A percentile compares a stretch with the other conserved stretches of the same genome.
Conservation (phyloP, 1,139 yeast genomes). For the Scheffersomyces quercinus region DNA sequence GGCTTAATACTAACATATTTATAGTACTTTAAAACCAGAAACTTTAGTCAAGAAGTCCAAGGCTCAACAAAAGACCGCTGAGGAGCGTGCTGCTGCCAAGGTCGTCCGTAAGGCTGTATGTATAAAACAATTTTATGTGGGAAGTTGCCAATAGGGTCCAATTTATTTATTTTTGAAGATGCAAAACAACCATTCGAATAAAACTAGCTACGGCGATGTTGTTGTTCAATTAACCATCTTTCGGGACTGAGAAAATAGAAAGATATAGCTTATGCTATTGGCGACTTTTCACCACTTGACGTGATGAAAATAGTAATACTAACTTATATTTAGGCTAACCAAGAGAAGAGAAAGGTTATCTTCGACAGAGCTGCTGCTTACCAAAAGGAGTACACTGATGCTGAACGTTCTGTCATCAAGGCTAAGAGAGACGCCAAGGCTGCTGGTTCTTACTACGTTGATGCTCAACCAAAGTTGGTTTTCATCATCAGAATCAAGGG, state of each 20-base stretch:
- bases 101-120: constrained; percentile 89
- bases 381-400: constrained; percentile 94
- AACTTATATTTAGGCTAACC: constrained; percentile 57
- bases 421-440: constrained; percentile 98
- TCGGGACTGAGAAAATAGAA: constrained; percentile 82
- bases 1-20: constrained; percentile 33
- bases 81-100: constrained; percentile 85
- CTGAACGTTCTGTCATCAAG: constrained; percentile 87
- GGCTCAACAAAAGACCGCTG: constrained; percentile 85
- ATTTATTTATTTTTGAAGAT: constrained; percentile 50
- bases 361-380: constrained; percentile 98
- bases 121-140: constrained; percentile 21
- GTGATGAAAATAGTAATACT: constrained; percentile 5
- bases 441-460: constrained; percentile 94
- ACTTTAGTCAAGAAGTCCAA: constrained; percentile 92
- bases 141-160: background rate
- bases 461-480: constrained; percentile 94
- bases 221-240: constrained; percentile 98
- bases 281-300: background rate
- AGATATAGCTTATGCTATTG: background rate
- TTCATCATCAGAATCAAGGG: constrained; percentile 99
- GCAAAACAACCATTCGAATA: constrained; percentile 59
- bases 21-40: constrained; percentile 74
- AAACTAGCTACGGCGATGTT: constrained; percentile 89
- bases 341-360: constrained; percentile 93